A percentile compares a stretch with the other conserved stretches of the same genome.
Conservation (phyloP, 148 eudicot species). For the Chenopodium berlandieri region DNA sequence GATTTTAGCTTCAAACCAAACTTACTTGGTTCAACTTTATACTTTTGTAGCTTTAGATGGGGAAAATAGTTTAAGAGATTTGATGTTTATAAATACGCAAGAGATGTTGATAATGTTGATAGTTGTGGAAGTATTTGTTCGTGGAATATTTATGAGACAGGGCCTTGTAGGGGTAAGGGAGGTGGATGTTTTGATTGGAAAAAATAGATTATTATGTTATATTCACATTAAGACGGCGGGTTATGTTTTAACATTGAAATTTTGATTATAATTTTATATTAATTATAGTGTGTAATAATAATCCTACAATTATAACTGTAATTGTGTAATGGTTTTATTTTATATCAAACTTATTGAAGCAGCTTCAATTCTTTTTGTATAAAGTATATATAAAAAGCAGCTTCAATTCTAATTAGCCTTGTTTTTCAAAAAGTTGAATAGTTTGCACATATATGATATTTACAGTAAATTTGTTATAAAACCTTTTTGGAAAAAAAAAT, state of each 20-base stretch:
- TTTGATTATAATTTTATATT: no score
- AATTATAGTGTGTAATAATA: no score
- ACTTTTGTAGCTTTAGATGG: constrained; percentile 19
- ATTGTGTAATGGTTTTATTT: no score
- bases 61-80: neutral
- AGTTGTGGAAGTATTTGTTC: neutral
- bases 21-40: neutral
- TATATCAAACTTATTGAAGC: no score
- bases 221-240: neutral
- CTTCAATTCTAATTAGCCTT: no score
- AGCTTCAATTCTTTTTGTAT: no score
- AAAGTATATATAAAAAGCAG: no score
- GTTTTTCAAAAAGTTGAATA: no score
- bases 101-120: neutral
- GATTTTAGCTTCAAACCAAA: neutral
- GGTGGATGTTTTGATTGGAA: neutral
- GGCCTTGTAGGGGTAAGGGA: constrained; percentile 3
- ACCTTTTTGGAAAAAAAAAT: no score
- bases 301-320: no score
- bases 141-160: neutral
- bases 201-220: neutral
- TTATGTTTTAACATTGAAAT: neutral
- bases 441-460: no score
- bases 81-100: neutral
- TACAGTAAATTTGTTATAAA: no score